Evolutionary conservation across 2,329 filamentous ascomycete genomes (phyloP), one percentile per base, ranked within the genome.

Genomic region (Plectosphaerella sp.): DNA sequence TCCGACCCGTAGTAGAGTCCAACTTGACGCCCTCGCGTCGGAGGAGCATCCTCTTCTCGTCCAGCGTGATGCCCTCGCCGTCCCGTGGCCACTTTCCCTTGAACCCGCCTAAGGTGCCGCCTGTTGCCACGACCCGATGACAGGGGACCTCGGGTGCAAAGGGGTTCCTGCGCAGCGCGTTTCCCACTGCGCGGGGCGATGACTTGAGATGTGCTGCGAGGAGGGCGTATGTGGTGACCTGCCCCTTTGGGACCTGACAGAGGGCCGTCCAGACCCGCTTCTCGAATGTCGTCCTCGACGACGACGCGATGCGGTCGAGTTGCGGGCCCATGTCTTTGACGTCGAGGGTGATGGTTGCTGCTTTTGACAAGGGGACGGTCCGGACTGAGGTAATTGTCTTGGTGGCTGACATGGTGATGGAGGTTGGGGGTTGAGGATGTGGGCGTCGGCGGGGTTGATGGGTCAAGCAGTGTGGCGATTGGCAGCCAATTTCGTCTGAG

Each of bases 21-120:
- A 90, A 82, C 57, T 67, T 69, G 10, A 90, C 82, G 1, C 87
- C 87, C 67, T 90, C 87, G 2, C 70, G 72, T 54, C 74, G 72
- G 56, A 91, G 66, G 50, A 90, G 62, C 55, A 67, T 65, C 62
- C 81, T 76, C 74, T 89, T 89, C 69, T 85, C 83, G 35, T 78
- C 76, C 53, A 86, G 75, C 47, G 83, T 84, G 53, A 81, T 77
- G 67, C 72, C 56, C 64, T 64, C 20, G 87, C 94, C 63, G 96
- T 57, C 71, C 66, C 86, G 84, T 82, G 94, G 94, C 79, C 91
- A 97, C 71, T 96, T 90, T 22, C 94, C 94, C 72, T 90, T 92
- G 75, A 99, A 97, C 1, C 89, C 94, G 52, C 87, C 87, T 20
- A 91, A 67, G n/a, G 77, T 75, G 12, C 88, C 86, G 49, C 85